Evolutionary conservation across 2,329 filamentous ascomycete genomes (phyloP).

Genomic region (Fusarium sp.): DNA sequence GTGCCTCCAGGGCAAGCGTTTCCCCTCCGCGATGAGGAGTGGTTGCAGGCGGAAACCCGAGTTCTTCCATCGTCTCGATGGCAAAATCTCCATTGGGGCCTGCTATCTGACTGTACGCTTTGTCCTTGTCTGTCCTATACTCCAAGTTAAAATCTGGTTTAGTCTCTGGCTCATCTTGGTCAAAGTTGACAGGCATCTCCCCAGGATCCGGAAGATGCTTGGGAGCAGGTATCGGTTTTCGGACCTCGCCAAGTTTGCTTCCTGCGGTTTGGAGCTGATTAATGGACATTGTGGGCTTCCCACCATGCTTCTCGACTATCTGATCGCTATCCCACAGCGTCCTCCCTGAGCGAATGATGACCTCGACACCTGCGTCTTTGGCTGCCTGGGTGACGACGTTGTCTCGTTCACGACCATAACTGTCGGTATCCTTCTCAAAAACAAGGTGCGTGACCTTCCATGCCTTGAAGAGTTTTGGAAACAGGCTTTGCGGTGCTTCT

Average conservation of each 20-base stretch:
- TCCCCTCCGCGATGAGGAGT: slow-evolving; percentile 81
- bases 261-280: slow-evolving; percentile 75
- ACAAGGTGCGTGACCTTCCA: slow-evolving; percentile 84
- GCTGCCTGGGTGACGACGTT: slow-evolving; percentile 71
- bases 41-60: slow-evolving; percentile 76
- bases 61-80: slow-evolving; percentile 78
- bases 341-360: slow-evolving; percentile 74
- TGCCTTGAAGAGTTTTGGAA: slow-evolving; percentile 79
- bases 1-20: slow-evolving; percentile 69
- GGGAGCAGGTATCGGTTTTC: slow-evolving; percentile 73
- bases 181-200: slow-evolving; percentile 71
- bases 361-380: slow-evolving; percentile 74
- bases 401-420: slow-evolving; percentile 78
- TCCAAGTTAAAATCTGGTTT: slow-evolving; percentile 73
- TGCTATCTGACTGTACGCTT: slow-evolving; percentile 71
- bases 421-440: slow-evolving; percentile 84
- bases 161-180: slow-evolving; percentile 66
- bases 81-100: slow-evolving; percentile 79
- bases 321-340: slow-evolving; percentile 83
- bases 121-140: slow-evolving; percentile 68
- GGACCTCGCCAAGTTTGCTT: slow-evolving; percentile 73
- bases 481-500: slow-evolving; percentile 78
- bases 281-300: slow-evolving; percentile 83
- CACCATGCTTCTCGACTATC: slow-evolving; percentile 74
- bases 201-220: slow-evolving; percentile 74